Conservation (phyloP, 2,329 filamentous ascomycete species). For the Alternaria brassicicola region DNA sequence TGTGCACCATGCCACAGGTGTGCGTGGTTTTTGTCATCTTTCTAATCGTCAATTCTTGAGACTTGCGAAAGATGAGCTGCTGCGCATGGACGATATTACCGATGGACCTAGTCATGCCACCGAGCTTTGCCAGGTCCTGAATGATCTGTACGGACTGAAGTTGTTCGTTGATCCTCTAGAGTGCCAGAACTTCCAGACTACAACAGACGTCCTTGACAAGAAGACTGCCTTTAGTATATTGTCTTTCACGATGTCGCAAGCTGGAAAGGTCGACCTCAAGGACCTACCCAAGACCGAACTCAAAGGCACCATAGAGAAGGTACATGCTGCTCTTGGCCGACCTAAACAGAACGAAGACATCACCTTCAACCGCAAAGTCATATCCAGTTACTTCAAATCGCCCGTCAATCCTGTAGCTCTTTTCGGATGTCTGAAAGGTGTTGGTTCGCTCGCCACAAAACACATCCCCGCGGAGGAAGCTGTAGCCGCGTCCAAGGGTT, state of each 20-base stretch:
- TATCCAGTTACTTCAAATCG: constrained; percentile 79
- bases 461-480: constrained; percentile 68
- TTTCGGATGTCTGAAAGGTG: constrained; percentile 79
- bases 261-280: constrained; percentile 83
- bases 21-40: constrained; percentile 82
- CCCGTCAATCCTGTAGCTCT: constrained; percentile 82
- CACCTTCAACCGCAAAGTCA: constrained; percentile 84
- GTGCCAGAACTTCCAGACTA: constrained; percentile 72
- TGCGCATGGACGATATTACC: constrained; percentile 75
- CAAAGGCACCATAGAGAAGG: constrained; percentile 87
- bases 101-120: constrained; percentile 71
- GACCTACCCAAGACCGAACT: constrained; percentile 91
- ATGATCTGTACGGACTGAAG: constrained; percentile 49
- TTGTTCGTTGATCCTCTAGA: constrained; percentile 45
- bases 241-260: constrained; percentile 81
- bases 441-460: constrained; percentile 58
- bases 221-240: constrained; percentile 80
- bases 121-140: constrained; percentile 74
- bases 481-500: constrained; percentile 76
- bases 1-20: constrained; percentile 82
- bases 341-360: constrained; percentile 80
- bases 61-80: constrained; percentile 83
- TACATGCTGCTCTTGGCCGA: constrained; percentile 82
- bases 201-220: constrained; percentile 76
- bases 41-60: constrained; percentile 89